Base-by-base conservation (phyloP, 1,139 yeast species). In the Geotrichum macrosporum region DNA sequence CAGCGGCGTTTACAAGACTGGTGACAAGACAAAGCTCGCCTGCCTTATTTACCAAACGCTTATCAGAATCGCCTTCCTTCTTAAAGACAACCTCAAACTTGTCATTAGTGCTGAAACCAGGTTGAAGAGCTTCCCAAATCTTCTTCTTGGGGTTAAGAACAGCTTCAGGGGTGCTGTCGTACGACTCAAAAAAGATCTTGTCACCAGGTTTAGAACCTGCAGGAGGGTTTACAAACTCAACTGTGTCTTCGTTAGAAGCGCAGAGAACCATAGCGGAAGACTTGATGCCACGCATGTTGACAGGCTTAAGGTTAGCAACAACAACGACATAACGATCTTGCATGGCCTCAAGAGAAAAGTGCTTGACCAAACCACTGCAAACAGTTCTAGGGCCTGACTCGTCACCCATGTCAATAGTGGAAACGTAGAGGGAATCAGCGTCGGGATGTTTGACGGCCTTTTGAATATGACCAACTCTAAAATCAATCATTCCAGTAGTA, bases 131-230 rank as follows among this genome's bases (percentile, higher is more conserved):
- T 75, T 94, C 99, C 92, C 95, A 94, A 55, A 92, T 75, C 78
- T 94, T 94, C 84, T 92, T 94, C 81, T 94, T 94, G 59, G 99
- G 98, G 72, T 92, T 89, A 69, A 94, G 76, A 65, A 83, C 94
- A 65, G 87, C 79, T 69, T 88, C 95, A 56, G 99, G 98, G 36
- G 64, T 67, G 49, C 77, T 78, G 61, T 87, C 82, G 67, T 73
- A 88, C 51, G 86, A 94, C 71, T 88, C 96, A 62, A 94, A 92
- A 77, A 86, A 88, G 56, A 92, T 77, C 74, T 88, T 88, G 70
- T 94, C 98, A 70, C 99, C 99, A 12, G 98, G 81, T 71, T 86
- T 78, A 40, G 95, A 78, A n/a, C 89, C 95, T 35, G 78, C 79
- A 56, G 99, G 99, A 51, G 97, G 97, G 67, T 84, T 83, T 57